Base-by-base conservation (phyloP, 2,329 filamentous ascomycete genomes). In the Colletotrichum spinosum region DNA sequence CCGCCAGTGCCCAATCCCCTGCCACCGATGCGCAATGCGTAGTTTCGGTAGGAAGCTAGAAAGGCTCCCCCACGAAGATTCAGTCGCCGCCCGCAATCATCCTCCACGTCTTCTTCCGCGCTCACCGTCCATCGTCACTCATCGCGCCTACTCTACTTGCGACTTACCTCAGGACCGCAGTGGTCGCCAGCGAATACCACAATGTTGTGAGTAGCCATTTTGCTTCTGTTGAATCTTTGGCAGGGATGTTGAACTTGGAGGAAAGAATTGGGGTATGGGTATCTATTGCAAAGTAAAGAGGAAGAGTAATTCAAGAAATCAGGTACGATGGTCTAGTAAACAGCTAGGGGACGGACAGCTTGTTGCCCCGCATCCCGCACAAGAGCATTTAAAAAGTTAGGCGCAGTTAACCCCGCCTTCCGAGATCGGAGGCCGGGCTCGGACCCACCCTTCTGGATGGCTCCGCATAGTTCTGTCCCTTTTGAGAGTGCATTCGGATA, bases 171-270 rank as follows among this genome's bases (percentile, higher is more conserved):
- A 1, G 93, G 93, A 77, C 93, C 92, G 74, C 90, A 93, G 79
- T 96, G 92, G 82, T 97, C 93, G 74, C 92, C 92, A 56, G 80
- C 91, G 77, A 95, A 92, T 64, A 95, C 91, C 68, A 94, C 92
- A 76, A 94, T 91, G 70, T 93, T 93, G 76, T 88, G 90, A 55
- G 86, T 84, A 70, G 89, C 79, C 91, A 93, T 93, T 64, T 72
- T 84, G 67, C 50, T 49, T 52, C 38, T 52, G 48, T 37, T 39
- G 17, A 51, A 54, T 60, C 53, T 2, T 17, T 35, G 51, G 38
- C 44, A 50, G 2, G 49, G 8, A 15, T 46, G 53, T 12, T 48
- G 59, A 62, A 51, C 17, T n/a, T 39, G 12, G 38, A 51, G 42
- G 55, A 63, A 41, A 44, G 53, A 59, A 67, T 25, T 15, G 50